phyloP scores from a whole-genome alignment of 2,329 filamentous ascomycete genomes.

The Fusarium albosuccineum region DNA sequence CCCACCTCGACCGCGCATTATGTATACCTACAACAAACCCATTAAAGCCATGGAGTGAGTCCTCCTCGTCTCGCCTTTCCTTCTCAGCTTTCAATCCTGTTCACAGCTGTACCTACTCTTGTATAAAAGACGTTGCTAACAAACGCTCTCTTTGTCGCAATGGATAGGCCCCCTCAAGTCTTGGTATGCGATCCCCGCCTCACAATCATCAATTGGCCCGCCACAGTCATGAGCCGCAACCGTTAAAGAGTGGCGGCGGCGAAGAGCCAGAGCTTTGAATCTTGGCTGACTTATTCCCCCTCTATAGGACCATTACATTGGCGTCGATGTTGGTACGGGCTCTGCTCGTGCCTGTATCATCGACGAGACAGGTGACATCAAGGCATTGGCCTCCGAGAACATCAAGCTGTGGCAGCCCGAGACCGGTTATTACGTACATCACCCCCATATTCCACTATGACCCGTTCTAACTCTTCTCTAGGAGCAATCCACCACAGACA shows the following conservation, averaged over 20 bases:
- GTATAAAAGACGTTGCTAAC: conserved; percentile 22
- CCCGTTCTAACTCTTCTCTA: conserved; percentile 39
- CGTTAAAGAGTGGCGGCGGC: conserved; percentile 14
- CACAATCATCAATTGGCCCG: not conserved
- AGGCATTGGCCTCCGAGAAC: conserved; percentile 77
- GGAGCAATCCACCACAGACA: conserved; percentile 99
- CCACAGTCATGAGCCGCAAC: conserved; percentile 10
- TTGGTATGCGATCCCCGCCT: conserved; percentile 45
- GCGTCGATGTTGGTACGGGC: conserved; percentile 96
- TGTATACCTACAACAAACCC: conserved; percentile 55
- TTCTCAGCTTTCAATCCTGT: conserved; percentile 18
- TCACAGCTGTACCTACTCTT: conserved; percentile 8
- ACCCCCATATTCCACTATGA: not conserved
- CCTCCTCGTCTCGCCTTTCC: conserved; percentile 9
- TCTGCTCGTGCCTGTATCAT: conserved; percentile 97
- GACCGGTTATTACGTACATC: conserved; percentile 77
- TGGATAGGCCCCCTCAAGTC: conserved; percentile 53
- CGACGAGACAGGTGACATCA: conserved; percentile 90
- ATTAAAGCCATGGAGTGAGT: conserved; percentile 56
- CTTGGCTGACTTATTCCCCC: conserved; percentile 29
- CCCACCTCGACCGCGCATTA: conserved; percentile 36
- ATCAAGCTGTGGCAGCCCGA: conserved; percentile 86
- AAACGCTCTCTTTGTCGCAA: conserved; percentile 27
- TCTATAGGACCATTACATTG: conserved; percentile 74
- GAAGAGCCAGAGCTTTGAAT: not conserved